Percentiles rank a stretch among this genome's conserved stretches.
Conservation (phyloP, 495 filamentous ascomycete genomes). For the Aspergillus affinis region DNA sequence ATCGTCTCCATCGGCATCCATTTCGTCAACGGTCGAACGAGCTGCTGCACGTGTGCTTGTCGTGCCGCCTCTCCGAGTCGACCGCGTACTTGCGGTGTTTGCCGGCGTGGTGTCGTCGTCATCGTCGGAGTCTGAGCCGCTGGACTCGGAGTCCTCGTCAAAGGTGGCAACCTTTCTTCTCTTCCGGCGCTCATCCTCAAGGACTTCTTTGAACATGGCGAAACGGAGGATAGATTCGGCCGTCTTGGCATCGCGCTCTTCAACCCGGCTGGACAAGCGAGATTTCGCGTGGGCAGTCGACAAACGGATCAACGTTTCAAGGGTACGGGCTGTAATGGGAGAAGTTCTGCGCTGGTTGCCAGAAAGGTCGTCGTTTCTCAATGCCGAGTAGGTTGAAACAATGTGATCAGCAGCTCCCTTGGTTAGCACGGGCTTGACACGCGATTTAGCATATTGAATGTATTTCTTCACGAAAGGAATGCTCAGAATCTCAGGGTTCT, state of each 20-base stretch:
- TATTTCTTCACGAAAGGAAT: conserved; percentile 99
- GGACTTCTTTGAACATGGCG: conserved; percentile 96
- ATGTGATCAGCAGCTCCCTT: conserved; percentile 93
- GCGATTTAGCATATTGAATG: conserved; percentile 94
- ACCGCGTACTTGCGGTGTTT: conserved; percentile 36
- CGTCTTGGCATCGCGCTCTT: conserved; percentile 83
- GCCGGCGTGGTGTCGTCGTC: conserved; percentile 35
- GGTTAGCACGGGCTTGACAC: conserved; percentile 88
- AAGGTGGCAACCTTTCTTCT: conserved; percentile 53
- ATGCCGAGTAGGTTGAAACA: conserved; percentile 84
- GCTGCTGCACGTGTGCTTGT: conserved; percentile 53
- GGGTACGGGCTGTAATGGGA: conserved; percentile 94
- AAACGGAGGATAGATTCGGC: conserved; percentile 92
- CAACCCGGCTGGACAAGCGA: conserved; percentile 86
- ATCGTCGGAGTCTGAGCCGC: conserved; percentile 37
- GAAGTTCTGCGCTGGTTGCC: conserved; percentile 90
- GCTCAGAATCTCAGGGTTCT: conserved; percentile 86
- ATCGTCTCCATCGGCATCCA: conserved; percentile 33
- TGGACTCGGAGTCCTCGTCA: conserved; percentile 49
- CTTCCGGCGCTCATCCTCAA: conserved; percentile 83
- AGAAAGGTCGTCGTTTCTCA: conserved; percentile 94
- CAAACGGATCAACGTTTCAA: conserved; percentile 96
- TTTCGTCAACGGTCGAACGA: conserved; percentile 41
- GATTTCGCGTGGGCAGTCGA: conserved; percentile 96
- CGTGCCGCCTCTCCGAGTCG: conserved; percentile 39